phyloP scores from a whole-genome alignment of 2,329 filamentous ascomycete species.

The Pseudogymnoascus sp. region DNA sequence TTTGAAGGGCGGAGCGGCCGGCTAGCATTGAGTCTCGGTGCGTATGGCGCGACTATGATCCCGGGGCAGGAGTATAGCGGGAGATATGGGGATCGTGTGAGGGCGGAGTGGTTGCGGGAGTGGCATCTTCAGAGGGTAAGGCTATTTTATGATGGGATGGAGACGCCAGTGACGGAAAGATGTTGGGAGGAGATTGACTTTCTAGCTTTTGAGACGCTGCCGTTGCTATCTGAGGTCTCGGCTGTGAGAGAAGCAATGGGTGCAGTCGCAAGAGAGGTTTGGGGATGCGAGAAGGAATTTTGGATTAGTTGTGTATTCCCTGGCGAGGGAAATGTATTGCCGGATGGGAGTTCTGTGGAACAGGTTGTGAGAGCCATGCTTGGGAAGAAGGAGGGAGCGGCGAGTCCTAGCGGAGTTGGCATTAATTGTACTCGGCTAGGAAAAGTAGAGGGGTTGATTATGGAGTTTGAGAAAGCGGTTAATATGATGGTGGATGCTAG shows the following conservation, averaged over 20 bases:
- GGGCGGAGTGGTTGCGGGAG: constrained; percentile 37
- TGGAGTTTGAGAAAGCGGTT: constrained; percentile 47
- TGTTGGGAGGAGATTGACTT: constrained; percentile 38
- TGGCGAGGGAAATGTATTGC: constrained; percentile 43
- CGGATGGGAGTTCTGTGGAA: constrained; percentile 47
- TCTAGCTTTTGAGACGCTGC: constrained; percentile 61
- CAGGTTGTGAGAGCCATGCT: constrained; percentile 37
- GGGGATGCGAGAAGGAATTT: constrained; percentile 27
- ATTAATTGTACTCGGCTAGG: constrained; percentile 64
- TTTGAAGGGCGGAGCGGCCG: constrained; percentile 29
- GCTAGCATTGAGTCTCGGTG: constrained; percentile 56
- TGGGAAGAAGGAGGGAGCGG: constrained; percentile 14
- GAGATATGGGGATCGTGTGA: constrained; percentile 44
- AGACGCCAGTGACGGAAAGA: background rate
- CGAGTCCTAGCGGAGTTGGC: constrained; percentile 54
- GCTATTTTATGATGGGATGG: constrained; percentile 37
- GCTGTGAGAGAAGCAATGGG: constrained; percentile 44
- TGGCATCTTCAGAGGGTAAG: constrained; percentile 54
- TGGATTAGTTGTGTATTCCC: constrained; percentile 63
- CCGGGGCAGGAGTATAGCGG: constrained; percentile 62
- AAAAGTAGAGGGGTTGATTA: constrained; percentile 51
- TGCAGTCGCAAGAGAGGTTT: background rate
- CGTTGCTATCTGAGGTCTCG: constrained; percentile 53
- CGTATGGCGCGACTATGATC: constrained; percentile 61
- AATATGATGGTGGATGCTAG: constrained; percentile 31